Conservation (phyloP, 495 filamentous ascomycete genomes). For the Terfezia claveryi region DNA sequence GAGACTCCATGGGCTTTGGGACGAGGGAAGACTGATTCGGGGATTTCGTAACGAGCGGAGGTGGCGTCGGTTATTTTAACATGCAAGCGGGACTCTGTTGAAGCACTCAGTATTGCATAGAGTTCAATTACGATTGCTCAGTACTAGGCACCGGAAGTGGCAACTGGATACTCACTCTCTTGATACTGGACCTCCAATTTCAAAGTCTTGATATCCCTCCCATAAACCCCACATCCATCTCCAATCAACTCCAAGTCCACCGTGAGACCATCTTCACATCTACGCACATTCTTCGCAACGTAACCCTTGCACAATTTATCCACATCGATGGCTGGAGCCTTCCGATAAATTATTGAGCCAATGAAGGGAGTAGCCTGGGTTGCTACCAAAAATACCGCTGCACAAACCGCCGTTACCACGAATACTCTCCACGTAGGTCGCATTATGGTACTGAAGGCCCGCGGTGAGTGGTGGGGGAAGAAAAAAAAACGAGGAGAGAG, state of each 20-base stretch:
- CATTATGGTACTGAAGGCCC: too few relatives aligned
- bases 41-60: slow-evolving; percentile 61
- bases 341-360: too few relatives aligned
- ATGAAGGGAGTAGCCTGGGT: too few relatives aligned
- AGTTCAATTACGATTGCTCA: too few relatives aligned
- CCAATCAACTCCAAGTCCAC: slow-evolving; percentile 49
- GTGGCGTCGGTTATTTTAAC: slow-evolving; percentile 59
- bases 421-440: too few relatives aligned
- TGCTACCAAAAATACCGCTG: too few relatives aligned
- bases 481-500: too few relatives aligned
- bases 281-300: slow-evolving; percentile 38
- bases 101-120: too few relatives aligned
- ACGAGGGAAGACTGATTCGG: slow-evolving; percentile 39
- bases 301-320: slow-evolving; percentile 45
- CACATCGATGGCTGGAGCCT: background rate
- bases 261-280: slow-evolving; percentile 29
- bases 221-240: slow-evolving; percentile 37
- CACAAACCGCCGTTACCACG: too few relatives aligned
- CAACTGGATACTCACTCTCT: slow-evolving; percentile 31
- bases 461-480: too few relatives aligned
- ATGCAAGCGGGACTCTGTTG: slow-evolving; percentile 48
- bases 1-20: background rate
- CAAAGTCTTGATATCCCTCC: slow-evolving; percentile 41
- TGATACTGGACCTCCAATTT: slow-evolving; percentile 54
- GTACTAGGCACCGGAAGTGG: background rate